Evolutionary conservation across 2,329 filamentous ascomycete species (phyloP).

Genomic region (Coniochaeta sp.): DNA sequence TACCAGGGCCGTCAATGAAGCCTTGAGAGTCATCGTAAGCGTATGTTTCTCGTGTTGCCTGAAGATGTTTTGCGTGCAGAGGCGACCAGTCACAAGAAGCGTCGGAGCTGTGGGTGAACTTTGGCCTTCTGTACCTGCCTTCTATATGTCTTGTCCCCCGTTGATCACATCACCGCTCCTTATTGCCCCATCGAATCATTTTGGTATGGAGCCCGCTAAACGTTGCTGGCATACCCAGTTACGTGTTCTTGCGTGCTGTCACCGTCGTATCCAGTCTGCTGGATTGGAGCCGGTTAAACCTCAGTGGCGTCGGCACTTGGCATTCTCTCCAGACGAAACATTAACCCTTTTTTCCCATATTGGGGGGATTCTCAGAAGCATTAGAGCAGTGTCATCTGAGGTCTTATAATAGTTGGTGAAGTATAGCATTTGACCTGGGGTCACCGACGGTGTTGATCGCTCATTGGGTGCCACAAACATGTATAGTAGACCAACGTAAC

Average conservation of each 20-base stretch:
- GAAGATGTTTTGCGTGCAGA: background rate
- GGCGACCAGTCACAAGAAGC: background rate
- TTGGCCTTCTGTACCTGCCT: no score
- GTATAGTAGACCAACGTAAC: background rate
- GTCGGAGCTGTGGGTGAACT: background rate
- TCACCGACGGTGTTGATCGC: background rate
- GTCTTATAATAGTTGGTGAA: background rate
- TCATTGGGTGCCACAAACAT: background rate
- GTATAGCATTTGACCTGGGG: background rate
- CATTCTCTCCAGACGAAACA: constrained; percentile 3
- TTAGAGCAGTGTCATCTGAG: background rate
- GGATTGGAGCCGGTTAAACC: constrained; percentile 3
- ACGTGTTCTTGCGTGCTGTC: background rate
- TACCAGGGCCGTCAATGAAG: constrained; percentile 13
- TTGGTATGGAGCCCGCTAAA: background rate
- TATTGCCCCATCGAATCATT: background rate
- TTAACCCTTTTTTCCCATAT: background rate
- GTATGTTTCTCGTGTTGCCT: background rate
- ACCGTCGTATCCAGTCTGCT: background rate
- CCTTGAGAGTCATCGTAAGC: constrained; percentile 16
- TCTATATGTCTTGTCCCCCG: background rate
- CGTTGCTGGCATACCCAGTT: background rate
- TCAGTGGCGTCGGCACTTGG: constrained; percentile 2
- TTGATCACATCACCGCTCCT: background rate
- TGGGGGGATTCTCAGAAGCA: background rate